These are phyloP conservation scores for Pseudocercospora musae DNA, from an alignment of 2,329 filamentous ascomycete genomes.

Conservation along the genomic window DNA sequence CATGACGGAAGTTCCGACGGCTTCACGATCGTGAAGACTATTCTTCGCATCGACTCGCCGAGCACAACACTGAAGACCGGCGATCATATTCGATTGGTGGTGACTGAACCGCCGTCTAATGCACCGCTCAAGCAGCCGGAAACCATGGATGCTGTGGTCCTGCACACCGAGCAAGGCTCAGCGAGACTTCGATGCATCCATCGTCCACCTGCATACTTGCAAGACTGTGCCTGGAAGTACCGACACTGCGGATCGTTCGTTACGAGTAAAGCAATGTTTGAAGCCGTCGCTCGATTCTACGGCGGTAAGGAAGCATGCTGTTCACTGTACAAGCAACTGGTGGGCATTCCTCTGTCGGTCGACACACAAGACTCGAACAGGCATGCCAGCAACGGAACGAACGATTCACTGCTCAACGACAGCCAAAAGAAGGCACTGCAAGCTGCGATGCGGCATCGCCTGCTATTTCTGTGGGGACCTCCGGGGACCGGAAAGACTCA, in stretches of 20 bases:
- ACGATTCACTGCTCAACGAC: not conserved
- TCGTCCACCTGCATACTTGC: not conserved
- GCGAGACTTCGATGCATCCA: not conserved
- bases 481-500: constrained; percentile 62
- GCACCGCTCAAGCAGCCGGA: not conserved
- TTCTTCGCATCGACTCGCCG: constrained; percentile 2
- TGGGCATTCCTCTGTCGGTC: not conserved
- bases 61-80: not conserved
- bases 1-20: constrained; percentile 1
- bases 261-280: constrained; percentile 5
- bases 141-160: not conserved
- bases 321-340: not conserved
- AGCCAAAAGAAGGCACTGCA: not conserved
- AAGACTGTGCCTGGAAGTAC: constrained; percentile 1
- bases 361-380: not conserved
- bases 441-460: not conserved
- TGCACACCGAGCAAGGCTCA: not conserved
- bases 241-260: not conserved
- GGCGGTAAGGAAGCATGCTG: not conserved
- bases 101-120: not conserved
- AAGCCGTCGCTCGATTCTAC: constrained; percentile 1
- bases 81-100: not conserved
- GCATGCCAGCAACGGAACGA: not conserved
- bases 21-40: constrained; percentile 1
- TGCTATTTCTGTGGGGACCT: not conserved